A percentile compares a stretch with the other conserved stretches of the same genome.
These are phyloP conservation scores for Ceratobasidium sp. DNA, from an alignment of 1,284 basidiomycete genomes.

Conservation along the genomic window DNA sequence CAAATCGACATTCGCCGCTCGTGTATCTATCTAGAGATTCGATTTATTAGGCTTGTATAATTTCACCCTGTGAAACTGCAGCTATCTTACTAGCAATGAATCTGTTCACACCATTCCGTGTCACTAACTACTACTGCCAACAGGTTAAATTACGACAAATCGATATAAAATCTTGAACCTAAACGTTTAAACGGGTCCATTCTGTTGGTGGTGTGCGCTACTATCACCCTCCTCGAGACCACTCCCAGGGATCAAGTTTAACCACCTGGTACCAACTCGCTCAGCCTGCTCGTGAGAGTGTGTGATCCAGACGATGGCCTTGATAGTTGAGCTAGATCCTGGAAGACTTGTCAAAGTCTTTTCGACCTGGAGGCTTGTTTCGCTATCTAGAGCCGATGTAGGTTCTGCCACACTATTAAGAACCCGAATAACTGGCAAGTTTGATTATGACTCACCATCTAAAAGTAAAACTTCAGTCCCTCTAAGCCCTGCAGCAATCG, in stretches of 20 bases:
- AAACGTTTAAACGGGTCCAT: slow-evolving; percentile 5
- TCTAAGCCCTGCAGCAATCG: slow-evolving; percentile 76
- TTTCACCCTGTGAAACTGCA: slow-evolving; percentile 28
- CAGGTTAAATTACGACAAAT: not conserved
- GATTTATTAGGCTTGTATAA: slow-evolving; percentile 42
- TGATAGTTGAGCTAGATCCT: slow-evolving; percentile 65
- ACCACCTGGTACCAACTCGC: slow-evolving; percentile 73
- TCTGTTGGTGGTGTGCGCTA: slow-evolving; percentile 18
- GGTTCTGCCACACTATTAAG: slow-evolving; percentile 70
- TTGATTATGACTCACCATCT: slow-evolving; percentile 71
- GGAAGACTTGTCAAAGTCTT: slow-evolving; percentile 69
- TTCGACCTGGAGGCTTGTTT: slow-evolving; percentile 75
- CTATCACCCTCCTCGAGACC: slow-evolving; percentile 37
- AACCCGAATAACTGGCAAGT: not conserved
- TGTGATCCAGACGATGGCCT: slow-evolving; percentile 87
- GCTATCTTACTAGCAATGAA: slow-evolving; percentile 19
- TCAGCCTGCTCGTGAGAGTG: slow-evolving; percentile 84
- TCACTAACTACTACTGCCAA: not conserved
- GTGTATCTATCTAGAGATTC: slow-evolving; percentile 42
- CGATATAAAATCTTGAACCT: too few relatives aligned
- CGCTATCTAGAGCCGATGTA: slow-evolving; percentile 85
- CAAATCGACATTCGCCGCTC: not conserved
- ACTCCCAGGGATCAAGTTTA: slow-evolving; percentile 51
- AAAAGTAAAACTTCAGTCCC: slow-evolving; percentile 84
- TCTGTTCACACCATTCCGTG: slow-evolving; percentile 23